phyloP scores from a whole-genome alignment of 1,284 basidiomycete genomes.

The Cutaneotrichosporon mucoides region DNA sequence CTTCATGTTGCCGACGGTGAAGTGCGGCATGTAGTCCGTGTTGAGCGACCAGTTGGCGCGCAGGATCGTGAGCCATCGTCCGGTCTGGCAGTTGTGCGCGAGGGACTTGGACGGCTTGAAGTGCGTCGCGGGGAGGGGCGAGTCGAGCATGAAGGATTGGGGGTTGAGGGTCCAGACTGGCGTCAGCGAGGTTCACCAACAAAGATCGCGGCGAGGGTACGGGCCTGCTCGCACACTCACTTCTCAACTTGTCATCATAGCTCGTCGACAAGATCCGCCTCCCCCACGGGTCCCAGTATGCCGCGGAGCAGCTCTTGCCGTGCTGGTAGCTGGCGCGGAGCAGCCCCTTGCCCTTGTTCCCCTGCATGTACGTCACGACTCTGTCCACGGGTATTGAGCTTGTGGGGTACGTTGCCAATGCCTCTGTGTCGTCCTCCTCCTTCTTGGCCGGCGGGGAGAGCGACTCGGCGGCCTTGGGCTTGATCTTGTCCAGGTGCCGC shows the following conservation, averaged over 20 bases:
- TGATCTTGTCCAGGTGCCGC: constrained; percentile 34
- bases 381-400: constrained; percentile 25
- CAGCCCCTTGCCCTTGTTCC: constrained; percentile 33
- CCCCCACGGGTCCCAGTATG: constrained; percentile 53
- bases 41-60: constrained; percentile 51
- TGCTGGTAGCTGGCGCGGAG: constrained; percentile 42
- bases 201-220: no score
- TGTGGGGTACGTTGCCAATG: constrained; percentile 20
- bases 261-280: constrained; percentile 47
- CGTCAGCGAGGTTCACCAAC: background rate
- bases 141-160: constrained; percentile 26
- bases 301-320: constrained; percentile 50
- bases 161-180: constrained; percentile 50
- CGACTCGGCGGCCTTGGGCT: constrained; percentile 17
- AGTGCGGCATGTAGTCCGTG: constrained; percentile 49
- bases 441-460: constrained; percentile 12
- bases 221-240: no score
- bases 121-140: constrained; percentile 26
- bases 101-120: constrained; percentile 38
- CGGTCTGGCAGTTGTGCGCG: constrained; percentile 52
- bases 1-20: constrained; percentile 53
- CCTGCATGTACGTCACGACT: constrained; percentile 20
- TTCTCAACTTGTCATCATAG: constrained; percentile 49
- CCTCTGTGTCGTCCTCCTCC: constrained; percentile 8
- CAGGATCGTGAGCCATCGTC: constrained; percentile 52